Base-by-base conservation (phyloP, 108 stramenopile genomes). In the Pseudonitzschia multistriata region DNA sequence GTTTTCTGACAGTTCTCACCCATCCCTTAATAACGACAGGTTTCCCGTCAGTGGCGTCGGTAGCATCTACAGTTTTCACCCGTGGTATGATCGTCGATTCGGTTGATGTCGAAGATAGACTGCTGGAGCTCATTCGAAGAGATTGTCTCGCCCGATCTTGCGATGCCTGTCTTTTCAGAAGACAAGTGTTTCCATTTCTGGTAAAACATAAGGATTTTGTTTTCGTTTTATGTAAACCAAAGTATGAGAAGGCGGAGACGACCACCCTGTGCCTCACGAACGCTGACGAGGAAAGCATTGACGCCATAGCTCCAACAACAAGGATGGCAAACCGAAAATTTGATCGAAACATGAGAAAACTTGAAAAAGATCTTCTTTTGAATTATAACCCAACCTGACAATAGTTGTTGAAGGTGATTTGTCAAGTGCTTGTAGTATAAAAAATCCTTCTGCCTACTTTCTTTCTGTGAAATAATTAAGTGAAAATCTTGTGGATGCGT, bases 1-100 rank as follows among this genome's bases (percentile, higher is more conserved):
- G 98, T 71, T 93, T 93, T 33, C 99, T 85, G 28, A 97, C 85
- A 5, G 99, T 98, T 65, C 96, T 70, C 21, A 98, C 96, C 99
- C 99, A 99, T 35, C 99, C 99, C 68, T 96, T 96, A 33, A 99
- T 79, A 11, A 77, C 60, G 3, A 97, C 91, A 30, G 75, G 73
- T 30, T 30, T 59, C 28, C 81, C 88, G 62, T 94, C 87, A 0
- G 81, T 85, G 14, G 87, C 79, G 45, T 81, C 81, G 0, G 45
- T 83, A 2, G 88, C 90, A 49, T 88, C 85, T 3, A 69, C 67
- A 13, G 90, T 80, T 60, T 90, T 91, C 49, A 94, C 79, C n/a
- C 93, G 74, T 36, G 74, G 82, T 33, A 83, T 50, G 11, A 76
- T 40, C 33, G 34, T 59, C 6, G 33, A 33, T 29, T 36, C 57